Base-by-base conservation (phyloP, 2,329 filamentous ascomycete species). In the Aspergillus piperis region DNA sequence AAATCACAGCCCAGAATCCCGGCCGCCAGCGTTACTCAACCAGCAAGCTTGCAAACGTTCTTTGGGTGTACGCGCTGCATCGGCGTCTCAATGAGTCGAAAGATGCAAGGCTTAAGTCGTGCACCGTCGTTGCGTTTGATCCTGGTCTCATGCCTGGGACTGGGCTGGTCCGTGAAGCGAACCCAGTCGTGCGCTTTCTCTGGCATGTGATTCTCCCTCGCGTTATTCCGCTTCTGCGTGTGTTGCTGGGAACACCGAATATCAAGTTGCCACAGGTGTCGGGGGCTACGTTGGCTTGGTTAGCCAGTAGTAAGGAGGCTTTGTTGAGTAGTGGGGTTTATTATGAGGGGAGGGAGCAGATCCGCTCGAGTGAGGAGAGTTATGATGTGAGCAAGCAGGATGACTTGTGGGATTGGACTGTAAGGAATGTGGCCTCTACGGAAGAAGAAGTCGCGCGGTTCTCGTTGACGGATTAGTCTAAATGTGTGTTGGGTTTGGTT, bases 331-430 rank as follows among this genome's bases (percentile, higher is more conserved):
- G 68, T 56, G 81, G 77, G 0, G 70, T 69, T 47, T 84, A 84
- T 65, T 83, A 75, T 68, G 78, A 83, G 65, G 78, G 74, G 0
- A 62, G 53, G 44, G 75, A 73, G 63, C 65, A 74, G 62, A 79
- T 79, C 15, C 66, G 69, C 60, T 78, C 75, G 8, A 82, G 81
- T 62, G 67, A 68, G 19, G 76, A 73, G 42, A 84, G 80, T 62
- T 78, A 80, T 60, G 73, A 78, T 52, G 70, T 75, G 67, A 64
- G 56, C 23, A 81, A 81, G 66, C 82, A 83, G 67, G 78, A 84
- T 15, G 80, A 83, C 62, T 61, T 83, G 32, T 83, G 79, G 79
- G 56, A 69, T 23, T 84, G 81, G 81, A 84, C 81, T 8, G 67
- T 81, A 8, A 41, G 25, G 25, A 59, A 25, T 51, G 41, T 58